Evolutionary conservation across 2,329 filamentous ascomycete genomes (phyloP).

Genomic region (Sporothrix brasiliensis): DNA sequence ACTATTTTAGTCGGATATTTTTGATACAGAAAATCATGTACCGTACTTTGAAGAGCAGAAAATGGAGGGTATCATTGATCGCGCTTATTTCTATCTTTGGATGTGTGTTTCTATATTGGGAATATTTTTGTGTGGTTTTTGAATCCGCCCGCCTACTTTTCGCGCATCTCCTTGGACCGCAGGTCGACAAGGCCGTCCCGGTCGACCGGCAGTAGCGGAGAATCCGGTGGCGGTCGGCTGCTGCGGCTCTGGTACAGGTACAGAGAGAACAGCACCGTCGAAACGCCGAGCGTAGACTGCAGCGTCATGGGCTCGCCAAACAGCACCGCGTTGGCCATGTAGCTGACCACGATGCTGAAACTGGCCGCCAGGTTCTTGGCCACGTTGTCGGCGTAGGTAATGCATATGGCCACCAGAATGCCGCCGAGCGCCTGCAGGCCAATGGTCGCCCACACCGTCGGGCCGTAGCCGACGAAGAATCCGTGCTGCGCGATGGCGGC

Average conservation of each 20-base stretch:
- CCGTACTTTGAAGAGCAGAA: neutral
- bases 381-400: constrained; percentile 27
- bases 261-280: constrained; percentile 9
- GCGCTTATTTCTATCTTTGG: constrained; percentile 9
- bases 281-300: constrained; percentile 22
- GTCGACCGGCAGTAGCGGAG: constrained; percentile 12
- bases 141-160: neutral
- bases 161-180: constrained; percentile 4
- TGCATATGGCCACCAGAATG: constrained; percentile 23
- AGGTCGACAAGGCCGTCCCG: neutral
- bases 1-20: no score
- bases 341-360: constrained; percentile 29
- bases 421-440: constrained; percentile 25
- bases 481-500: constrained; percentile 20
- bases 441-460: constrained; percentile 21
- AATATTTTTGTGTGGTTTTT: neutral
- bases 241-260: constrained; percentile 25
- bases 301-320: constrained; percentile 27
- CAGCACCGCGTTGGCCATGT: constrained; percentile 1
- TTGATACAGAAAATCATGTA: neutral
- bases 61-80: constrained; percentile 16
- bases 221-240: constrained; percentile 3
- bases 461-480: constrained; percentile 28
- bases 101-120: constrained; percentile 14
- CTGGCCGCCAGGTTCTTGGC: constrained; percentile 27